Percentiles rank a stretch among this genome's conserved stretches.
Conservation (phyloP, 2,329 filamentous ascomycete genomes). For the Xylaria hypoxylon region DNA sequence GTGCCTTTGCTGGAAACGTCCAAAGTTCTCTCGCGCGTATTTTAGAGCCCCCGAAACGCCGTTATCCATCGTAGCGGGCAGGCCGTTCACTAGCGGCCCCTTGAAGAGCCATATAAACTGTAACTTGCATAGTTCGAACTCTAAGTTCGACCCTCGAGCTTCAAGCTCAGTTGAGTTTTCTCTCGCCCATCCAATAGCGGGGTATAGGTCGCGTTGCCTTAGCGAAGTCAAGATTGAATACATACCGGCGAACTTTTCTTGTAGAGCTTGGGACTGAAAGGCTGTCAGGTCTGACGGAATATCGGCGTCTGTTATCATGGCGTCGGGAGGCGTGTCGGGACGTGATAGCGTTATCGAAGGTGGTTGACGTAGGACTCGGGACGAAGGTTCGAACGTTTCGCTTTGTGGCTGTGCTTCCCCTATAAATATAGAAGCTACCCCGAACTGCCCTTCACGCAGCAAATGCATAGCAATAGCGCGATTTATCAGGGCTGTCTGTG, state of each 20-base stretch:
- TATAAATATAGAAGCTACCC: conserved; percentile 86
- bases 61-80: conserved; percentile 63
- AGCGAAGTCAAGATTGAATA: conserved; percentile 87
- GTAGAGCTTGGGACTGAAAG: conserved; percentile 75
- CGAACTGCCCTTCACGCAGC: conserved; percentile 92
- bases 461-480: conserved; percentile 97
- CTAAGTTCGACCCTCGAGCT: conserved; percentile 86
- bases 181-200: conserved; percentile 89
- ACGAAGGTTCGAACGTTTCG: conserved; percentile 35
- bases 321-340: conserved; percentile 42
- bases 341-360: conserved; percentile 35
- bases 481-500: conserved; percentile 83
- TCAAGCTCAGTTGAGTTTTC: conserved; percentile 78
- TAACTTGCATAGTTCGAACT: conserved; percentile 91
- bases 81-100: conserved; percentile 65
- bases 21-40: conserved; percentile 82
- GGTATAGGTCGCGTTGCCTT: conserved; percentile 77
- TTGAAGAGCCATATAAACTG: conserved; percentile 92
- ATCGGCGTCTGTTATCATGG: conserved; percentile 48
- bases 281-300: conserved; percentile 64
- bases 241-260: conserved; percentile 87
- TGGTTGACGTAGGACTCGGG: conserved; percentile 41
- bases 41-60: conserved; percentile 74
- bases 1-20: conserved; percentile 79
- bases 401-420: conserved; percentile 68